A percentile compares a stretch with the other conserved stretches of the same genome.
Conservation (phyloP, 169 alveolate genomes). For the Babesia ovis region DNA sequence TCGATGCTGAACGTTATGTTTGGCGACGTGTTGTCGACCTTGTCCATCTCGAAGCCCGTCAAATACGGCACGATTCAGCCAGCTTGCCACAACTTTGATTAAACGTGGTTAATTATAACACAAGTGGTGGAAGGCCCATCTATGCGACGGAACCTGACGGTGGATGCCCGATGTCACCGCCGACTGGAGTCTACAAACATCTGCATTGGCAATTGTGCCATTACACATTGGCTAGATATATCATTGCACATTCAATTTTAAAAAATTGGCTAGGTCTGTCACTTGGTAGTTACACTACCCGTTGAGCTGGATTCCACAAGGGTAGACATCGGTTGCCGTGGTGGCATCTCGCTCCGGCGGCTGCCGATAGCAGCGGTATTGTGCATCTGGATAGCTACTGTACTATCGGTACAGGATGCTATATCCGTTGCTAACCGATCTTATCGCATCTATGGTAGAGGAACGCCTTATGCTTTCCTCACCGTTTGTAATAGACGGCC, state of each 20-base stretch:
- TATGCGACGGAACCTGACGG: too few relatives aligned
- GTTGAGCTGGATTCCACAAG: slow-evolving; percentile 4
- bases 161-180: too few relatives aligned
- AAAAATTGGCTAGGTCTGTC: too few relatives aligned
- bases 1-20: slow-evolving; percentile 83
- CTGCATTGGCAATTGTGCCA: neutral
- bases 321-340: neutral
- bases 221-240: neutral
- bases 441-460: neutral
- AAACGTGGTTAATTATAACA: too few relatives aligned
- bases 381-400: neutral
- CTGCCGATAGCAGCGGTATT: neutral
- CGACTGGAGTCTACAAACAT: slow-evolving; percentile 1
- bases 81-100: too few relatives aligned
- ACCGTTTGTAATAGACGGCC: neutral
- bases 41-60: slow-evolving; percentile 26
- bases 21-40: slow-evolving; percentile 56
- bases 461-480: neutral
- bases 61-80: neutral
- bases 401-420: neutral
- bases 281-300: neutral
- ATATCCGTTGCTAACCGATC: neutral
- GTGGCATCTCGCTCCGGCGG: neutral
- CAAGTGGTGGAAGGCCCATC: too few relatives aligned
- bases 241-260: too few relatives aligned